phyloP scores from a whole-genome alignment of 768 basidiomycete species.

The Candolleomyces eurysporus region DNA sequence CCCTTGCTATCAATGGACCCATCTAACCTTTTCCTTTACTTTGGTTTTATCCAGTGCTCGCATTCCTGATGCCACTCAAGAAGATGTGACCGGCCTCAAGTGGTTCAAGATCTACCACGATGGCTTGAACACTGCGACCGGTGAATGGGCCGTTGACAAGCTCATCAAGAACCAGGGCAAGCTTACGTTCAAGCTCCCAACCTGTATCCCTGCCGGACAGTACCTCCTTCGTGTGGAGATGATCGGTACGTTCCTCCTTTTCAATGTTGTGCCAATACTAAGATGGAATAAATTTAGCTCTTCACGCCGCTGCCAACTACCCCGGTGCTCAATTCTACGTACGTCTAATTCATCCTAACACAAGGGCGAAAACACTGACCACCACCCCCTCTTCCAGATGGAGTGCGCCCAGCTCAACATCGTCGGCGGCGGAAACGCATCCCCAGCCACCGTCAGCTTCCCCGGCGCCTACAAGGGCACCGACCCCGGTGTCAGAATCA shows the following conservation, averaged over 20 bases:
- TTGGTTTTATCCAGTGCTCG: constrained; percentile 34
- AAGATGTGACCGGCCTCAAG: constrained; percentile 43
- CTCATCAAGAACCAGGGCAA: constrained; percentile 49
- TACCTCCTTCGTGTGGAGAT: constrained; percentile 51
- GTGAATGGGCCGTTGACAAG: constrained; percentile 45
- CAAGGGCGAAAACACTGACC: not conserved
- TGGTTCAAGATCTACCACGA: constrained; percentile 59
- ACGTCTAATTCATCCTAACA: constrained; percentile 13
- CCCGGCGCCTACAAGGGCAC: constrained; percentile 46
- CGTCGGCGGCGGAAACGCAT: constrained; percentile 41
- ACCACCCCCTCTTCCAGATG: constrained; percentile 28
- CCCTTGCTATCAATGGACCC: no score
- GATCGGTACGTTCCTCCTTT: constrained; percentile 35
- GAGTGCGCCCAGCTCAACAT: constrained; percentile 47
- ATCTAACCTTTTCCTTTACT: no score
- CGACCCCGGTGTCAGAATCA: constrained; percentile 46
- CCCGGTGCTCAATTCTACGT: constrained; percentile 61
- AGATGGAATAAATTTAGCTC: constrained; percentile 24
- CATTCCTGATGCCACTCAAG: constrained; percentile 44
- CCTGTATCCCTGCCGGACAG: constrained; percentile 44
- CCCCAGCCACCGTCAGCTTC: constrained; percentile 42
- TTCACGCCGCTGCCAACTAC: constrained; percentile 43
- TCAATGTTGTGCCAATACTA: not conserved
- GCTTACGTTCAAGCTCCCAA: constrained; percentile 44
- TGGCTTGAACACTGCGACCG: constrained; percentile 26